Base-by-base conservation (phyloP, 2,329 filamentous ascomycete genomes). In the Fusarium citri region DNA sequence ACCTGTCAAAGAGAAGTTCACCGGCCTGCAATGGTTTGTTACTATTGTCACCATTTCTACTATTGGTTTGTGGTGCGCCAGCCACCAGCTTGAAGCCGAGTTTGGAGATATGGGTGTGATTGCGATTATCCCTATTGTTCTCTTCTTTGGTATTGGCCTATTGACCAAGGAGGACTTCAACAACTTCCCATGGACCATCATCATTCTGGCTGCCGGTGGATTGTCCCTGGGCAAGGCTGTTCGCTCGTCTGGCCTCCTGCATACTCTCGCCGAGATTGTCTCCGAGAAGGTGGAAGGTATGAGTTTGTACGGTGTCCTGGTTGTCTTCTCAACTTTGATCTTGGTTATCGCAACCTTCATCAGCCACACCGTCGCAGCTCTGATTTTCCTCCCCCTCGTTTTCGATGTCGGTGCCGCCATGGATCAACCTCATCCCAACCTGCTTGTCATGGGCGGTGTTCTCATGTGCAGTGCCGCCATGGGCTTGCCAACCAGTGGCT, bases 161-260 rank as follows among this genome's bases (percentile, higher is more conserved):
- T 85, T 99, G 31, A 98, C 94, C 50, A 99, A 98, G 82, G 96
- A 98, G 81, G 96, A 99, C 82, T 99, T 99, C 79, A 99, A 99
- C 85, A 99, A 99, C 80, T 99, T 99, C 80, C 91, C 98, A 41
- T 99, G 96, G 96, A 99, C 97, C 22, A 99, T 99, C 80, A 98
- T 99, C 81, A 98, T 99, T 76, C 90, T 99, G 22, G 96, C 96
- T 1, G 95, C 96, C 0, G 96, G 96, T 48, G 96, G 96, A 10
- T 83, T 99, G 34, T 94, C 94, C 2, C 89, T 99, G 0, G 96
- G 96, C 59, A 98, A 97, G 79, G 93, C 95, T 0, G 96, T 99
- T 62, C 95, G 94, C 69, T 96, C 93, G 1, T 98, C 95, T 0
- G 96, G 96, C 3, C 86, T 99, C 14, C 85, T 99, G 31, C 92